Percentiles rank a stretch among this genome's conserved stretches.
These are phyloP conservation scores for Mycena albidolilacea DNA, from an alignment of 768 basidiomycete species.

Conservation along the genomic window DNA sequence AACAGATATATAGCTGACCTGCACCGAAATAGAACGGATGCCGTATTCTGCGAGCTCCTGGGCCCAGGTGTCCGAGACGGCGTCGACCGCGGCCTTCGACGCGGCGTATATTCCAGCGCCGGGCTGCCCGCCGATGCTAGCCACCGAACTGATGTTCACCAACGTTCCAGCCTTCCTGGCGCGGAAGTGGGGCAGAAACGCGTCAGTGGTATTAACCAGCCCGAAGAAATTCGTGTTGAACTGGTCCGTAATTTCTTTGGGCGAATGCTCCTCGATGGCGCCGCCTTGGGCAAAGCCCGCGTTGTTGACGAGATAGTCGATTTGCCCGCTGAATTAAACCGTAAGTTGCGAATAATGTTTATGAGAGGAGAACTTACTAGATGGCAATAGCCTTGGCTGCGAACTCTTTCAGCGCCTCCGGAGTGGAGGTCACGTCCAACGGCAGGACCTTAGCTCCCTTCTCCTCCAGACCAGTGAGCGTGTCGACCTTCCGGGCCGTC, in stretches of 20 bases:
- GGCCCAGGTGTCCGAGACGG: slow-evolving; percentile 27
- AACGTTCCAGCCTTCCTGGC: slow-evolving; percentile 33
- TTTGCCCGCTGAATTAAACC: neutral
- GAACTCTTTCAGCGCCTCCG: neutral
- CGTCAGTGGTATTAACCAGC: slow-evolving; percentile 44
- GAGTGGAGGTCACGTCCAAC: neutral
- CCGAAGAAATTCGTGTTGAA: slow-evolving; percentile 49
- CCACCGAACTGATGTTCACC: slow-evolving; percentile 41
- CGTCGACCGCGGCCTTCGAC: slow-evolving; percentile 31
- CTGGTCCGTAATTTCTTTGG: slow-evolving; percentile 34
- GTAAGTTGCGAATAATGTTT: neutral
- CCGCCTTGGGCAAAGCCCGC: slow-evolving; percentile 33
- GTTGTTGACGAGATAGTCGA: neutral
- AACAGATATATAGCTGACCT: slow-evolving; percentile 3
- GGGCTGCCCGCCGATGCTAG: slow-evolving; percentile 6
- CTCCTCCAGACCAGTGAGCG: neutral
- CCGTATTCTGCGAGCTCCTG: slow-evolving; percentile 8
- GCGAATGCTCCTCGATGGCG: slow-evolving; percentile 35
- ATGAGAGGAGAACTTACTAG: neutral
- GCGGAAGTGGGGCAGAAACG: slow-evolving; percentile 48
- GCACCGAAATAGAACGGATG: slow-evolving; percentile 23
- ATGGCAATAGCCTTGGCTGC: neutral
- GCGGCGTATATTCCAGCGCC: slow-evolving; percentile 31
- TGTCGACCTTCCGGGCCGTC: neutral
- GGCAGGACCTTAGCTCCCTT: neutral